phyloP scores from a whole-genome alignment of 371 early-diverging fungal genomes.

The Quaeritorhiza haematococci region DNA sequence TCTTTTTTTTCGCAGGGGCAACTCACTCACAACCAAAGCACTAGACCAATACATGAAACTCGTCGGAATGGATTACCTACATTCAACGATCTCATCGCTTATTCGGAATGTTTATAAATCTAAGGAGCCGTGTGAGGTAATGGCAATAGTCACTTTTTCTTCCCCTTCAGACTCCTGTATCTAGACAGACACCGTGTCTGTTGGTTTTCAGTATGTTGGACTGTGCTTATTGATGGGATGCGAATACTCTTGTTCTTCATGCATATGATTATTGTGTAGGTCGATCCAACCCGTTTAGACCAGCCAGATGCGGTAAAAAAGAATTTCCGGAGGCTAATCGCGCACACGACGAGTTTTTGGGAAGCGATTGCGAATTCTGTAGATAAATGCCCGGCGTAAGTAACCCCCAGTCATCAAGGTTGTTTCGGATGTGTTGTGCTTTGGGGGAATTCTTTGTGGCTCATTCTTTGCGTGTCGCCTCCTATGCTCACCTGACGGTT shows the following conservation, averaged over 20 bases:
- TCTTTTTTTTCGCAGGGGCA: conserved; percentile 48
- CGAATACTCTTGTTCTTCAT: conserved; percentile 39
- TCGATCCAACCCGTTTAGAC: conserved; percentile 28
- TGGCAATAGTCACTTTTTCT: no score
- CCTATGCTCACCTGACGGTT: background rate
- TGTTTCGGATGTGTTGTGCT: no score
- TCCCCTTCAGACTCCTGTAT: no score
- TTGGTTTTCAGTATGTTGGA: no score
- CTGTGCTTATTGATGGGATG: no score
- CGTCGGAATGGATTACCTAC: conserved; percentile 66
- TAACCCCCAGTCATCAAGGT: no score
- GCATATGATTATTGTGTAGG: conserved; percentile 8
- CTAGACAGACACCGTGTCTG: conserved; percentile 13
- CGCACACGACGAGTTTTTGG: conserved; percentile 26
- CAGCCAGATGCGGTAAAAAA: conserved; percentile 19
- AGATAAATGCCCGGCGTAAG: conserved; percentile 24
- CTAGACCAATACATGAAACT: conserved; percentile 78
- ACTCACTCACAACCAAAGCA: conserved; percentile 71
- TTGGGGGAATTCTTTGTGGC: no score
- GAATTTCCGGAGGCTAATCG: conserved; percentile 21
- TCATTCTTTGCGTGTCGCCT: no score
- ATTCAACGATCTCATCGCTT: conserved; percentile 60
- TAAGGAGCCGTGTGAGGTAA: conserved; percentile 61
- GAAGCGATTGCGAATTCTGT: conserved; percentile 23
- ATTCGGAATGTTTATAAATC: conserved; percentile 52